Percentiles rank a stretch among this genome's conserved stretches.
These are phyloP conservation scores for Wickerhamomyces xylosicus DNA, from an alignment of 805 yeast genomes.

Conservation along the genomic window DNA sequence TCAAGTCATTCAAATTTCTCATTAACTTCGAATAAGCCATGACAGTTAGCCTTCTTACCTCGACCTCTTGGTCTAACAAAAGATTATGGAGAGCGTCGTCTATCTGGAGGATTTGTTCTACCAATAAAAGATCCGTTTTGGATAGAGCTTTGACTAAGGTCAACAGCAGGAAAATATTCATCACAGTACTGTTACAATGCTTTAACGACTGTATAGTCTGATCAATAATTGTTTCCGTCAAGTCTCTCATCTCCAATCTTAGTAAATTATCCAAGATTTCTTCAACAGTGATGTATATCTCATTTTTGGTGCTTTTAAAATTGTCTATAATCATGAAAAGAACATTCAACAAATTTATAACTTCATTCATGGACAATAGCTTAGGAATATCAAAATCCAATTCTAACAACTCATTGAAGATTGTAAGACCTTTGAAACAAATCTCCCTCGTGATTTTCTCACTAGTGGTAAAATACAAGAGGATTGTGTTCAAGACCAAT, in stretches of 20 bases:
- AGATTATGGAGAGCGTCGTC: constrained; percentile 11
- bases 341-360: constrained; percentile 12
- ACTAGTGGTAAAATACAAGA: constrained; percentile 15
- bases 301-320: constrained; percentile 14
- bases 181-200: constrained; percentile 2
- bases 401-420: constrained; percentile 16
- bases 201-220: constrained; percentile 9
- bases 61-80: constrained; percentile 15
- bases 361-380: constrained; percentile 4
- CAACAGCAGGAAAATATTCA: constrained; percentile 11
- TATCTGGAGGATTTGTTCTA: constrained; percentile 13
- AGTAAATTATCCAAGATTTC: constrained; percentile 17
- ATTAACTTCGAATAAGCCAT: constrained; percentile 18
- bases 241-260: constrained; percentile 1
- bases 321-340: constrained; percentile 16
- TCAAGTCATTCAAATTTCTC: constrained; percentile 7
- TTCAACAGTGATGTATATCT: constrained; percentile 16
- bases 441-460: constrained; percentile 13
- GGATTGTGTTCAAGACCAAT: constrained; percentile 5
- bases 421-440: constrained; percentile 18
- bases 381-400: constrained; percentile 9
- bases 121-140: constrained; percentile 3
- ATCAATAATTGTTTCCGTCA: constrained; percentile 7
- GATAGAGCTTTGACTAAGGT: constrained; percentile 15
- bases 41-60: constrained; percentile 18